Evolutionary conservation across 83 land plant species (phyloP), one percentile per base, ranked within the genome.

Genomic region (Diphasiastrum complanatum): DNA sequence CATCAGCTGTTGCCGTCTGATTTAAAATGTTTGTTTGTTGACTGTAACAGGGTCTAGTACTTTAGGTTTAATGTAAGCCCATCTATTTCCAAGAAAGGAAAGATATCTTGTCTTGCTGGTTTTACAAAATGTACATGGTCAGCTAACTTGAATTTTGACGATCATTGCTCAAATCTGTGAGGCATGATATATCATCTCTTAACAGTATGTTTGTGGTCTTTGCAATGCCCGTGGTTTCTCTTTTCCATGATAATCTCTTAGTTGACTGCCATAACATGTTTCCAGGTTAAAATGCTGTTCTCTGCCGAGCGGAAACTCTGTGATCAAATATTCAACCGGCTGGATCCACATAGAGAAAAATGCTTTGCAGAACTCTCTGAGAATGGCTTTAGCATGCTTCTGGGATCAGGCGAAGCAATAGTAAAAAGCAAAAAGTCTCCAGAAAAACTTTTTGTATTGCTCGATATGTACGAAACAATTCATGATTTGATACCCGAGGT

Each of bases 401-500:
- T 76, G 14, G 76, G 84, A 51, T 77, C 80, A 64, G 86, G 86
- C 23, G 86, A 83, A 36, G 71, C 83, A n/a, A 79, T 79, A 30
- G 86, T 80, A 0, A 72, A 33, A 33, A 54, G 58, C n/a, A 54
- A 54, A 54, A 54, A 54, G 58, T 54, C 58, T 8, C 58, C 58
- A 18, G 58, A 54, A 25, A 54, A 54, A 33, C 58, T 54, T n/a
- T 54, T 54, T 28, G 58, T 54, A 33, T 28, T 54, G 5, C 58
- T 54, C 36, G 58, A 54, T 28, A 54, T 54, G 58, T 83, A 72
- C 60, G 86, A 79, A 46, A 73, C 83, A 19, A 79, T 83, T 83
- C 84, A 68, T 62, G 86, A 76, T 40, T 80, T 83, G 47, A 74
- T 72, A 40, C 77, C 80, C 22, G 86, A 83, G 84, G 86, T 83